Evolutionary conservation across 331 rosid species (phyloP), one percentile per base, ranked within the genome.

Genomic region (Acacia concinna): DNA sequence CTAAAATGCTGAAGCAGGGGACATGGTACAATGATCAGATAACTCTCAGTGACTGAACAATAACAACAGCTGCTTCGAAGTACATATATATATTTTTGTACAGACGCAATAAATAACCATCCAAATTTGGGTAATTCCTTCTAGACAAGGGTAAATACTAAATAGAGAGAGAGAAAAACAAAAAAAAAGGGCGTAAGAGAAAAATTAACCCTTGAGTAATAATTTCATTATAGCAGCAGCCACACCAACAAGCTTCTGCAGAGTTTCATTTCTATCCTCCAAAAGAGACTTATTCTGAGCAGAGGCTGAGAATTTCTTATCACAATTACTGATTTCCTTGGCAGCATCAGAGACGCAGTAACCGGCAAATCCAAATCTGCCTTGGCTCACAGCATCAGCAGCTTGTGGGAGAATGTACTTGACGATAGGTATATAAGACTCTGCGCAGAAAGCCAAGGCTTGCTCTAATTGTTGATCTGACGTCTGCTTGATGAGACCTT

Each of bases 381-480:
- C 87, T 4, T 81, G 85, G 10, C 8, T 68, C 31, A 94, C 63
- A 2, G 96, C 92, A 43, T 90, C 92, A 76, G 87, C 86, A 10
- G 97, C 95, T 43, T 94, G 96, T 0, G 98, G 97, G 9, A 94
- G 88, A 79, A 62, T 94, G 67, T 85, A 94, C 59, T 85, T 94
- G 62, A 94, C 97, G 5, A 87, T 63, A 5, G 94, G 98, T 37
- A 93, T 91, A 60, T 90, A 93, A 21, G 90, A 38, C 77, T 93
- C 97, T 23, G 97, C 98, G 77, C 98, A 93, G 74, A 83, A 80
- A 13, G 98, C 93, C 78, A 93, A 75, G 1, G 92, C 81, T 69
- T 84, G 84, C 82, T 90, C 90, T 62, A 88, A 17, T 1, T 78
- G 38, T 62, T 57, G 84, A 14, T 90, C 92, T 34, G 87, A 74